A percentile compares a stretch with the other conserved stretches of the same genome.
Conservation (phyloP, 2,329 filamentous ascomycete genomes). For the Cryphonectria nitschkei region DNA sequence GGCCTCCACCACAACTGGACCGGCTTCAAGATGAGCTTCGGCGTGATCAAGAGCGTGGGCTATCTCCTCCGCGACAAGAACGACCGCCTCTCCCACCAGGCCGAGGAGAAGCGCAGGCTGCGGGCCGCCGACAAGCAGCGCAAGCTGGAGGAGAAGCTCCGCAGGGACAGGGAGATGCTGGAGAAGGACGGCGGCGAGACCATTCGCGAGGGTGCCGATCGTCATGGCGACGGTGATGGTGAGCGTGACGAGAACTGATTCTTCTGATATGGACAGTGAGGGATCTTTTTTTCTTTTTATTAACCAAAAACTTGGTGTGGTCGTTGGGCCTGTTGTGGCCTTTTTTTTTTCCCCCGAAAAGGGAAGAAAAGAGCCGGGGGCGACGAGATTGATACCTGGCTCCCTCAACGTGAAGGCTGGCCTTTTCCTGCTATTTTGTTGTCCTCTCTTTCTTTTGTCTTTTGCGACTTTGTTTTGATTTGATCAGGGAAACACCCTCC, state of each 20-base stretch:
- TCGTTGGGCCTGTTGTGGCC: not conserved
- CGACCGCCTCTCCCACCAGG: conserved; percentile 37
- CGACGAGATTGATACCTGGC: conserved; percentile 6
- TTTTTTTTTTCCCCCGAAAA: not conserved
- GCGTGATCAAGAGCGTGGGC: conserved; percentile 39
- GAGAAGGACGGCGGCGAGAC: conserved; percentile 20
- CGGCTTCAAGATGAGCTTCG: conserved; percentile 39
- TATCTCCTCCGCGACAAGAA: conserved; percentile 44
- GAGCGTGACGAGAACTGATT: not conserved
- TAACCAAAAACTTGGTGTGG: too few relatives aligned
- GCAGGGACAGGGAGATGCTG: conserved; percentile 21
- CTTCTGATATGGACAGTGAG: too few relatives aligned
- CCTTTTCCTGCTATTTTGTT: not conserved
- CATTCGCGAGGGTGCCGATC: not conserved
- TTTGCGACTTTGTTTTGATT: not conserved
- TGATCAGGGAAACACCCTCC: not conserved
- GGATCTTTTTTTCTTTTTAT: too few relatives aligned
- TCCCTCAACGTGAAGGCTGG: not conserved
- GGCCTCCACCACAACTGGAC: conserved; percentile 42
- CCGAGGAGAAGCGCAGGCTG: conserved; percentile 37
- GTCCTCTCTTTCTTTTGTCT: not conserved
- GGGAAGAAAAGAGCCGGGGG: not conserved
- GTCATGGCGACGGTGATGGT: not conserved
- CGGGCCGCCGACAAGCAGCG: conserved; percentile 41
- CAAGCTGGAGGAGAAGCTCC: conserved; percentile 27